Base-by-base conservation (phyloP, 1,139 yeast species). In the Lodderomyces pseudojiufengensis region DNA sequence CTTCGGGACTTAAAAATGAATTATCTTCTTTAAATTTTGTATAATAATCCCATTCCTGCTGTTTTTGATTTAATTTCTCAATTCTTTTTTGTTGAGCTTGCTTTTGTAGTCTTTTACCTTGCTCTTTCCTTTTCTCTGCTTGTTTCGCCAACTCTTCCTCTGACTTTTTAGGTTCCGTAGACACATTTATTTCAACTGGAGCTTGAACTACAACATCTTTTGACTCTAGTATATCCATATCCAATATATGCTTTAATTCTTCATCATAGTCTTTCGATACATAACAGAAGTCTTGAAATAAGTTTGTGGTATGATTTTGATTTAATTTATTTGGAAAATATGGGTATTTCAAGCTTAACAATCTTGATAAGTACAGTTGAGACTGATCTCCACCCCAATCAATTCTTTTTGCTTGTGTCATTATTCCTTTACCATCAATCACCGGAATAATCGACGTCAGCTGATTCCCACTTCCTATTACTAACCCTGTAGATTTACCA, bases 331-430 rank as follows among this genome's bases (percentile, higher is more conserved):
- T 64, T 3, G 98, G 97, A 55, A 88, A 92, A 49, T 81, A 82
- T 0, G 98, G 98, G 58, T 94, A 94, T 54, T 94, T 94, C 51
- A 94, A 67, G 1, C 80, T 71, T 33, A 94, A 61, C 24, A 84
- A 68, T 46, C 70, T 74, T 41, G 73, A 76, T 54, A 92, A 59
- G 48, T 72, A 90, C 33, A 73, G 77, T 24, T 74, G 77, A 2
- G 90, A 74, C 37, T 78, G 84, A 42, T 77, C 76, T 6, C 97
- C 97, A 38, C 97, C 98, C 86, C 94, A 87, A 52, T 87, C 90
- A 30, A 94, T 77, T 49, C 97, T 68, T 51, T 87, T 90, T 2
- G 92, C 70, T 42, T 81, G 83, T 32, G 74, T 64, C 36, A 87
- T 58, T 3, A 81, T 49, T 0, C 95, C 94, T 39, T 63, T 65